Evolutionary conservation across 2,329 filamentous ascomycete species (phyloP).

Genomic region (Pseudogymnoascus verrucosus): DNA sequence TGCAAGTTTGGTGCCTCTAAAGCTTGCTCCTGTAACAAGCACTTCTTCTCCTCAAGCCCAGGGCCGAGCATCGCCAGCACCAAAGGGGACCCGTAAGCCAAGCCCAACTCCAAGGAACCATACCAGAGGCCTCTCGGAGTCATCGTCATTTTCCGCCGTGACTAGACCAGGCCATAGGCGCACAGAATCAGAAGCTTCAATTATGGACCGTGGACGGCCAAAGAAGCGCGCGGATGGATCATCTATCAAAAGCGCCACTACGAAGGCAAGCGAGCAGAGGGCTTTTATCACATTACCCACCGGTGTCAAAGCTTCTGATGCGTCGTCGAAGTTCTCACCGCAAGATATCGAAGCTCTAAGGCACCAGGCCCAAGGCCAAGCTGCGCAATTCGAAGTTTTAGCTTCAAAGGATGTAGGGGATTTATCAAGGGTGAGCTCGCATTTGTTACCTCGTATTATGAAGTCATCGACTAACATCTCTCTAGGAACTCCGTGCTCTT

Average conservation of each 20-base stretch:
- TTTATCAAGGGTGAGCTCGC: conserved; percentile 48
- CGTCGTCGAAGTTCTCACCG: conserved; percentile 37
- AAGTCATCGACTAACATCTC: not conserved
- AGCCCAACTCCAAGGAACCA: not conserved
- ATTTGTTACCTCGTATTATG: not conserved
- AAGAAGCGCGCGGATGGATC: conserved; percentile 42
- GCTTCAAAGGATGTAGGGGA: conserved; percentile 53
- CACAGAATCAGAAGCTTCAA: conserved; percentile 48
- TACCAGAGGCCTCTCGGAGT: not conserved
- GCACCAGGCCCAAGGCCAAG: conserved; percentile 54
- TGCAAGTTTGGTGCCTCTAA: not conserved
- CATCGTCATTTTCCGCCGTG: not conserved
- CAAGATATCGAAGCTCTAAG: conserved; percentile 45
- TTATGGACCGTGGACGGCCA: conserved; percentile 55
- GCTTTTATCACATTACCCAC: conserved; percentile 55
- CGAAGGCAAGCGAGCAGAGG: conserved; percentile 41
- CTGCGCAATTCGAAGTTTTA: conserved; percentile 57
- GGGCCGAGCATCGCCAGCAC: conserved; percentile 20
- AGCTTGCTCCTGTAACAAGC: not conserved
- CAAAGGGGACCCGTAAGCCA: conserved; percentile 10
- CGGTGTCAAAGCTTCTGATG: conserved; percentile 49
- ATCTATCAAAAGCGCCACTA: conserved; percentile 27
- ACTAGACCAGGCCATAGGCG: conserved; percentile 37
- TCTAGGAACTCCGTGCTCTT: conserved; percentile 62
- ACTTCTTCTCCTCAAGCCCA: conserved; percentile 10